phyloP scores from a whole-genome alignment of 768 basidiomycete species.

The Phaeolepiota aurea region DNA sequence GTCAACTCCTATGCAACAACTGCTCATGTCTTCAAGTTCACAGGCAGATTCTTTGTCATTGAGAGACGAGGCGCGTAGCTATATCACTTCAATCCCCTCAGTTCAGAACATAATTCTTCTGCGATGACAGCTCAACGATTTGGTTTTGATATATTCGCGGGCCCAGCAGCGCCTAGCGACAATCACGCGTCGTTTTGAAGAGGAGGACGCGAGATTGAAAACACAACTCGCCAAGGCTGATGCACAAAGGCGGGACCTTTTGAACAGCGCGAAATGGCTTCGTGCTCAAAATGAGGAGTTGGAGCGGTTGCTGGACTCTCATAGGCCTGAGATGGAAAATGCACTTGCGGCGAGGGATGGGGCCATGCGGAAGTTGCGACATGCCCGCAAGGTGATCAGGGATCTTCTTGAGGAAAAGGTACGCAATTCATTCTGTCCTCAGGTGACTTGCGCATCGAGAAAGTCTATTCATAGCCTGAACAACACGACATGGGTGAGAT shows the following conservation, averaged over 20 bases:
- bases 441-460: neutral
- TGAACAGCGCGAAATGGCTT: conserved; percentile 13
- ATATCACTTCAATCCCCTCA: too few relatives aligned
- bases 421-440: conserved; percentile 13
- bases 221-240: conserved; percentile 13
- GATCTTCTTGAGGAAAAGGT: conserved; percentile 34
- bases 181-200: neutral
- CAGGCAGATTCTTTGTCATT: too few relatives aligned
- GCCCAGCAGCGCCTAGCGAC: too few relatives aligned
- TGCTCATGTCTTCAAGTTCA: too few relatives aligned
- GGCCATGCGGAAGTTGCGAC: conserved; percentile 21
- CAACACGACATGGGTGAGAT: conserved; percentile 10
- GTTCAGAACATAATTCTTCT: too few relatives aligned
- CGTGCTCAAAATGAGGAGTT: conserved; percentile 25
- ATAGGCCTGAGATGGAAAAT: conserved; percentile 20
- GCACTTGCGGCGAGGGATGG: conserved; percentile 24
- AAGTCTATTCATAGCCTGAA: neutral
- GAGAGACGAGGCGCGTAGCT: too few relatives aligned
- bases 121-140: too few relatives aligned
- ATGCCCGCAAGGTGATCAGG: conserved; percentile 29
- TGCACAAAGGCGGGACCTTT: neutral
- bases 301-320: conserved; percentile 14
- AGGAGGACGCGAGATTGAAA: neutral
- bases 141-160: too few relatives aligned
- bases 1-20: too few relatives aligned